Percentiles rank a stretch among this genome's conserved stretches.
phyloP scores from a whole-genome alignment of 306 rosid genomes.

The Acacia confusa region DNA sequence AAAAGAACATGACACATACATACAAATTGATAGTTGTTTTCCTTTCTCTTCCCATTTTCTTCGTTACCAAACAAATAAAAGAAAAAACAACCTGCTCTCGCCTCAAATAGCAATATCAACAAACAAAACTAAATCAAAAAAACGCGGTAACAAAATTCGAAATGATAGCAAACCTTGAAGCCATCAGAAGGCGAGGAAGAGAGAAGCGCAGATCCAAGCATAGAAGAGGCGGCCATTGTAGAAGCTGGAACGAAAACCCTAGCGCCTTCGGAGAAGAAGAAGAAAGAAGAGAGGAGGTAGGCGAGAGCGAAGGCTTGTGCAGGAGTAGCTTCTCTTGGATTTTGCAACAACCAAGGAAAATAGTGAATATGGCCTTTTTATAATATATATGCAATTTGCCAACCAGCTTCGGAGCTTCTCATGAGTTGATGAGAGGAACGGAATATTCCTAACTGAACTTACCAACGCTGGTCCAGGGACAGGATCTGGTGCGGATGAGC shows the following conservation, averaged over 20 bases:
- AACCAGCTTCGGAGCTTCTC: background rate
- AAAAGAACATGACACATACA: background rate
- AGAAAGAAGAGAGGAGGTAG: background rate
- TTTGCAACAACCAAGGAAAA: conserved; percentile 1
- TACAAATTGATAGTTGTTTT: background rate
- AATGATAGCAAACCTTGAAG: conserved; percentile 39
- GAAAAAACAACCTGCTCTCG: background rate
- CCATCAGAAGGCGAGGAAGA: conserved; percentile 39
- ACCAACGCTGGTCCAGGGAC: background rate
- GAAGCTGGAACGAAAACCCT: conserved; percentile 40
- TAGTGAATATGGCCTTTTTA: background rate
- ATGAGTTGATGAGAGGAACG: background rate
- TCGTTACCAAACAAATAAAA: background rate
- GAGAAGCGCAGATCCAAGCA: conserved; percentile 58
- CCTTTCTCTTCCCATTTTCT: conserved; percentile 11
- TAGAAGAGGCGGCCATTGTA: conserved; percentile 70
- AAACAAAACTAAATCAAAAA: background rate
- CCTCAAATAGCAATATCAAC: background rate
- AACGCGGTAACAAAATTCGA: background rate
- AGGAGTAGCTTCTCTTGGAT: background rate
- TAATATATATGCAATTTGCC: background rate
- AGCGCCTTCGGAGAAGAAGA: background rate
- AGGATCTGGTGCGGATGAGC: background rate
- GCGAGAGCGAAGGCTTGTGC: background rate
- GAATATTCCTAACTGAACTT: background rate